A percentile compares a stretch with the other conserved stretches of the same genome.
Evolutionary conservation across 306 rosid genomes (phyloP).

Genomic region (Hippophae rhamnoides): DNA sequence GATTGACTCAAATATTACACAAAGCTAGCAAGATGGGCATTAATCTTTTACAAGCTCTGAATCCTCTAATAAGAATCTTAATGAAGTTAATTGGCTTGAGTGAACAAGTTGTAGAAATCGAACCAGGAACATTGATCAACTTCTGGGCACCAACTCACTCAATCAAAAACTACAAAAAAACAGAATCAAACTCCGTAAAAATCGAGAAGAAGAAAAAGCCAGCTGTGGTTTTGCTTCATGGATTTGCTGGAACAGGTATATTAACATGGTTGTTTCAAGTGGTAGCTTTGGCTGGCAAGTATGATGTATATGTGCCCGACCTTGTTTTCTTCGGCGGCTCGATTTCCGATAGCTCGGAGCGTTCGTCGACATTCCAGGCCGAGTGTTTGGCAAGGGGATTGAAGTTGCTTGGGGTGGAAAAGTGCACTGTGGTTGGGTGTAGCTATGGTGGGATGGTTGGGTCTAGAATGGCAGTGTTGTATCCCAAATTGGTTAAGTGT

Average conservation of each 20-base stretch:
- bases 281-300: slow-evolving; percentile 8
- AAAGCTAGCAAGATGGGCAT: slow-evolving; percentile 24
- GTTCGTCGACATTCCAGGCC: slow-evolving; percentile 40
- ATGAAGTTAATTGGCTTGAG: slow-evolving; percentile 45
- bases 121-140: slow-evolving; percentile 44
- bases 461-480: slow-evolving; percentile 35
- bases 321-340: slow-evolving; percentile 52
- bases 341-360: slow-evolving; percentile 19
- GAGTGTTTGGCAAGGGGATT: slow-evolving; percentile 34
- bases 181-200: not conserved
- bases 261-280: slow-evolving; percentile 45
- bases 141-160: slow-evolving; percentile 45
- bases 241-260: slow-evolving; percentile 38
- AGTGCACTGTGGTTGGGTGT: slow-evolving; percentile 43
- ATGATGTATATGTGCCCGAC: slow-evolving; percentile 39
- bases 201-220: slow-evolving; percentile 27
- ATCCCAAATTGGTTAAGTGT: slow-evolving; percentile 26
- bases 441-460: slow-evolving; percentile 51
- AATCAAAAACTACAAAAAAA: slow-evolving; percentile 24
- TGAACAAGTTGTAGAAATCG: slow-evolving; percentile 43
- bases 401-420: slow-evolving; percentile 38
- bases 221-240: slow-evolving; percentile 37
- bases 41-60: slow-evolving; percentile 44
- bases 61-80: slow-evolving; percentile 28
- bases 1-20: no score